Percentiles rank a stretch among this genome's conserved stretches.
Evolutionary conservation across 257 asterid genomes (phyloP).

Genomic region (Striga asiatica): DNA sequence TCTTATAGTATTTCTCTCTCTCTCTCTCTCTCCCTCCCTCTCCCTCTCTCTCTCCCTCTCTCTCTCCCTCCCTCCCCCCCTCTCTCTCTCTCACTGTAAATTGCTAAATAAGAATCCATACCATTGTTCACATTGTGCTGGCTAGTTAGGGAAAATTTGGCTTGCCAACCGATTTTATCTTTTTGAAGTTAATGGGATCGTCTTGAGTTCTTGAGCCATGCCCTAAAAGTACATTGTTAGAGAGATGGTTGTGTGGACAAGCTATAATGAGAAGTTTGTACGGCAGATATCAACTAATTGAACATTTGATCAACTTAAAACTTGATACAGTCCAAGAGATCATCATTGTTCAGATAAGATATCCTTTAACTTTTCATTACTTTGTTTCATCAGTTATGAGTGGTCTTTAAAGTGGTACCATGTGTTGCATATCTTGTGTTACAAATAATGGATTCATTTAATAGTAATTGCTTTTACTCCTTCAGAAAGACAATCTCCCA

Average conservation of each 20-base stretch:
- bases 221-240: not conserved
- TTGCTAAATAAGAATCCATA: not conserved
- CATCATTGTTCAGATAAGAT: not conserved
- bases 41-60: constrained; percentile 6
- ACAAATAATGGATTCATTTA: not conserved
- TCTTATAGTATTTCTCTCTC: not conserved
- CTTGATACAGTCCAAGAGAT: not conserved
- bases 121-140: not conserved
- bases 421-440: not conserved
- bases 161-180: not conserved
- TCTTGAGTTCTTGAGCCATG: not conserved
- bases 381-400: not conserved
- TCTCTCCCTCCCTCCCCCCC: too few species aligned
- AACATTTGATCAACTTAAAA: not conserved
- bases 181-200: not conserved
- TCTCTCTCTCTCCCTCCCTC: constrained; percentile 8
- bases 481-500: not conserved
- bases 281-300: not conserved
- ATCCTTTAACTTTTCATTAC: not conserved
- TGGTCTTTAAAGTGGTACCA: not conserved
- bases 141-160: not conserved
- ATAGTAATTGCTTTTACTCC: not conserved
- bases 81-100: too few species aligned
- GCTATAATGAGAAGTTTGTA: not conserved
- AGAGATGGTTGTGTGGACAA: not conserved